Evolutionary conservation across 1,139 yeast species (phyloP).

Genomic region (Saccharomyces hybrid): DNA sequence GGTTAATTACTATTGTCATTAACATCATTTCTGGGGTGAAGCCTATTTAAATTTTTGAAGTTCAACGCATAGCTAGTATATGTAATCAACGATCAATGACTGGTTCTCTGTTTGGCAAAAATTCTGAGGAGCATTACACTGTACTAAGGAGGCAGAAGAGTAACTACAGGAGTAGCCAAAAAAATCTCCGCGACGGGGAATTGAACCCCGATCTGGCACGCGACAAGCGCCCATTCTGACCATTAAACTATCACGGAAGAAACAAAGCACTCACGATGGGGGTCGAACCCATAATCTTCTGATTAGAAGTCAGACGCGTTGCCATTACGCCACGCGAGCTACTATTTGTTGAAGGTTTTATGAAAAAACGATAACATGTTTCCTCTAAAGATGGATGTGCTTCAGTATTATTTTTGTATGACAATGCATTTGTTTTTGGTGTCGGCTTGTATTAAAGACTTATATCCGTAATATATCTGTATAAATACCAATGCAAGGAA

Average conservation of each 20-base stretch:
- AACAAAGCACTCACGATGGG: slow-evolving; percentile 46
- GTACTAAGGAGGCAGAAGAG: too few relatives aligned
- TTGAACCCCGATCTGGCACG: slow-evolving; percentile 37
- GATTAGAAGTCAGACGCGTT: slow-evolving; percentile 57
- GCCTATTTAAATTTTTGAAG: background rate
- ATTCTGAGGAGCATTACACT: too few relatives aligned
- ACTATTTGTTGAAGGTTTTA: background rate
- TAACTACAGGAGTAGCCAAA: slow-evolving; percentile 3
- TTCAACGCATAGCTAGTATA: background rate
- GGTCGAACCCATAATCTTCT: slow-evolving; percentile 56
- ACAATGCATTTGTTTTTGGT: too few relatives aligned
- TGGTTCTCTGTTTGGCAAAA: too few relatives aligned
- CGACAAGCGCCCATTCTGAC: slow-evolving; percentile 36
- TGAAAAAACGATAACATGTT: too few relatives aligned
- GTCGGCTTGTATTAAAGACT: too few relatives aligned
- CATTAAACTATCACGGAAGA: slow-evolving; percentile 33
- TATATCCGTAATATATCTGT: too few relatives aligned
- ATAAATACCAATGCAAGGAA: too few relatives aligned
- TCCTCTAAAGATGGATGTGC: too few relatives aligned
- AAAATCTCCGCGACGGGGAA: slow-evolving; percentile 35
- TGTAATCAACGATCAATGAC: too few relatives aligned
- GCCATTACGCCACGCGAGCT: slow-evolving; percentile 56
- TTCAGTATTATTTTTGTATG: too few relatives aligned
- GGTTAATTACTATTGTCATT: background rate
- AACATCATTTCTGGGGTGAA: background rate